Percentiles rank a stretch among this genome's conserved stretches.
Evolutionary conservation across 2,329 filamentous ascomycete species (phyloP).

Genomic region (Tolypocladium album): DNA sequence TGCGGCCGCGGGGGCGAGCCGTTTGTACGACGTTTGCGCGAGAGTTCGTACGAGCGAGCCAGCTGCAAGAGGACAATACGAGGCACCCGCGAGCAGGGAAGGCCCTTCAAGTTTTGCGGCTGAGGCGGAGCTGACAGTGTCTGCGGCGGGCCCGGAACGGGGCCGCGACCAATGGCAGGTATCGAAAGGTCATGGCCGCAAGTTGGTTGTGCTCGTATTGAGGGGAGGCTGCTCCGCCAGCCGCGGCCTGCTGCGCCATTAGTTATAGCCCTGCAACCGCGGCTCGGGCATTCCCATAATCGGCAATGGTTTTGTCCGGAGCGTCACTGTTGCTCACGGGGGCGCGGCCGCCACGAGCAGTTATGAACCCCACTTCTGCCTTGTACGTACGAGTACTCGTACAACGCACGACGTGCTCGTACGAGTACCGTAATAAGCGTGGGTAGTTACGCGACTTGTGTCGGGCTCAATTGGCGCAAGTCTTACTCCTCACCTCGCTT

Average conservation of each 20-base stretch:
- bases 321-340: too few species aligned
- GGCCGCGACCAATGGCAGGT: neutral
- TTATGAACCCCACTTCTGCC: too few species aligned
- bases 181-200: neutral
- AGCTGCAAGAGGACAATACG: neutral
- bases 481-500: too few species aligned
- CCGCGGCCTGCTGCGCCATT: too few species aligned
- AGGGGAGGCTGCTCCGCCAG: neutral
- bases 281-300: neutral
- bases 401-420: too few species aligned
- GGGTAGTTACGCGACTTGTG: too few species aligned
- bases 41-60: neutral
- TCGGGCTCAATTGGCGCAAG: too few species aligned
- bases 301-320: neutral
- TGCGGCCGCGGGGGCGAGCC: neutral
- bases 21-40: neutral
- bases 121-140: neutral
- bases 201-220: neutral
- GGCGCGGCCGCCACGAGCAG: too few species aligned
- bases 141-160: neutral
- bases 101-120: neutral
- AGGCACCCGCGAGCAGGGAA: neutral
- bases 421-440: too few species aligned
- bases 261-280: neutral
- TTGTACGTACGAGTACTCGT: too few species aligned